phyloP scores from a whole-genome alignment of 768 basidiomycete genomes.

The Saitozyma sp. region DNA sequence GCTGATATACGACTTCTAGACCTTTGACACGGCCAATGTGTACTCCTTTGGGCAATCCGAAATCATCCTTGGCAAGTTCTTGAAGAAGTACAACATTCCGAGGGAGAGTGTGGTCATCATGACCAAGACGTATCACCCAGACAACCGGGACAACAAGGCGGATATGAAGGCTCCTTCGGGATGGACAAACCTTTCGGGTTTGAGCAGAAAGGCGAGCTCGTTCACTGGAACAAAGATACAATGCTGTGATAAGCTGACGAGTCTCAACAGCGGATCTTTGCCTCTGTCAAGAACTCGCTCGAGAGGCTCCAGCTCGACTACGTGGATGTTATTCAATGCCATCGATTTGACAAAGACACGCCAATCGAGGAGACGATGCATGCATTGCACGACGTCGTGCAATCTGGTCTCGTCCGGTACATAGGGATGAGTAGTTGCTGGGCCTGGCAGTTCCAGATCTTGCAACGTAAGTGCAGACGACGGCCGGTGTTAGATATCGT shows the following conservation, averaged over 20 bases:
- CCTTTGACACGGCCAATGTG: constrained; percentile 36
- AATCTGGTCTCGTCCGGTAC: constrained; percentile 64
- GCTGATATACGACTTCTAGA: constrained; percentile 5
- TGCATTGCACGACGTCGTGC: constrained; percentile 68
- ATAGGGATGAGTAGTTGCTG: constrained; percentile 9
- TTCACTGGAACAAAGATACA: no score
- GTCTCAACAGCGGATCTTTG: constrained; percentile 60
- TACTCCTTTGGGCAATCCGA: constrained; percentile 58
- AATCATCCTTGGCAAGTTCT: constrained; percentile 69
- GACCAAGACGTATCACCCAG: constrained; percentile 61
- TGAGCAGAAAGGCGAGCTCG: constrained; percentile 20
- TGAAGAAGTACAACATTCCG: constrained; percentile 65
- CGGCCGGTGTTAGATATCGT: neutral
- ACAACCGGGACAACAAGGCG: neutral
- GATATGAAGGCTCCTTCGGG: constrained; percentile 10
- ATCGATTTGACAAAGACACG: constrained; percentile 57
- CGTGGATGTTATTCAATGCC: constrained; percentile 65
- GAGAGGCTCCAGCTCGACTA: constrained; percentile 72
- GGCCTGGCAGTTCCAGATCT: constrained; percentile 51
- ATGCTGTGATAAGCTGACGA: constrained; percentile 49
- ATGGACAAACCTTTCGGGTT: constrained; percentile 15
- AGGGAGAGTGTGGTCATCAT: constrained; percentile 76
- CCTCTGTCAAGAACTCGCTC: constrained; percentile 52
- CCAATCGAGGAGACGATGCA: constrained; percentile 57
- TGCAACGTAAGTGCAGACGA: constrained; percentile 44